These are phyloP conservation scores for Triticum urartu DNA, from an alignment of 176 grass and related monocot genomes.

Conservation along the genomic window DNA sequence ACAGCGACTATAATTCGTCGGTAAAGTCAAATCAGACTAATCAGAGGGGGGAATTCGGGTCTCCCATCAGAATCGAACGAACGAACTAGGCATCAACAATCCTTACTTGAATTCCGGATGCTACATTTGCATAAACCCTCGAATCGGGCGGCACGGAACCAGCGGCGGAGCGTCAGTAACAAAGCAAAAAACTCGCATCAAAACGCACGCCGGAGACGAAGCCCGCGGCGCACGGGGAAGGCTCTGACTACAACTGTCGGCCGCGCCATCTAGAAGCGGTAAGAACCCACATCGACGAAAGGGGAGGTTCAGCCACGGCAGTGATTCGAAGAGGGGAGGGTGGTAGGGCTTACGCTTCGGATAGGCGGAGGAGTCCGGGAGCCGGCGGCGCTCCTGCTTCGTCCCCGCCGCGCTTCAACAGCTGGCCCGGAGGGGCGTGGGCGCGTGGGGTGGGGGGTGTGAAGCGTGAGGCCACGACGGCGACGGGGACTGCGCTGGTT, in stretches of 20 bases:
- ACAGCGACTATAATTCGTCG: not conserved
- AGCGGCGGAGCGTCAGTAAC: not conserved
- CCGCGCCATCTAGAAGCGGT: not conserved
- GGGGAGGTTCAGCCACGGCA: not conserved
- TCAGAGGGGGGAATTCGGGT: not conserved
- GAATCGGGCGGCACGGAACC: not conserved
- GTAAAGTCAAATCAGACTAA: not conserved
- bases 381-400: not conserved
- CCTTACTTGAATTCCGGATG: not conserved
- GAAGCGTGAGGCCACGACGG: not conserved
- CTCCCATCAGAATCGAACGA: not conserved
- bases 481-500: not conserved
- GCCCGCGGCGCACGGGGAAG: not conserved
- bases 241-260: not conserved
- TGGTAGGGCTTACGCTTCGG: not conserved
- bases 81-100: not conserved
- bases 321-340: not conserved
- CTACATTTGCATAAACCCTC: not conserved
- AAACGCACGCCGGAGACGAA: not conserved
- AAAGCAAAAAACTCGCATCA: not conserved
- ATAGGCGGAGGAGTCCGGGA: not conserved
- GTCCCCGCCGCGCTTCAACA: not conserved
- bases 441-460: not conserved
- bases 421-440: not conserved
- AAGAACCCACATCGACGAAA: not conserved